Conservation (phyloP, 2,329 filamentous ascomycete species). For the Claviceps maximensis region DNA sequence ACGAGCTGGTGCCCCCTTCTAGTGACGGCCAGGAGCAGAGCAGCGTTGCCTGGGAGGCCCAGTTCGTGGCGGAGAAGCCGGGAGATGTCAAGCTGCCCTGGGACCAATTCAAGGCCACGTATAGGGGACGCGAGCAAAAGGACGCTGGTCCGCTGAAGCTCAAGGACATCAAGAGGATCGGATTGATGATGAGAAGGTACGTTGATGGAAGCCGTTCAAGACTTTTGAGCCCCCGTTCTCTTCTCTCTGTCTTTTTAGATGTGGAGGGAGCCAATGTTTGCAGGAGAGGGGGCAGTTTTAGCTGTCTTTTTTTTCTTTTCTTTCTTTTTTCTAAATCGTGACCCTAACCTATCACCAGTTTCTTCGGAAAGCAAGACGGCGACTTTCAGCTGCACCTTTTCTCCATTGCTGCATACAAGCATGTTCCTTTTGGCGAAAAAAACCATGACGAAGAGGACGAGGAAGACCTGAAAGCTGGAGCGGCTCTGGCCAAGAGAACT, state of each 20-base stretch:
- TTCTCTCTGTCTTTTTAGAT: too few relatives aligned
- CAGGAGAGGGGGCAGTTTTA: too few relatives aligned
- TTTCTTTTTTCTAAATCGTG: too few relatives aligned
- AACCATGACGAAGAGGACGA: constrained; percentile 9
- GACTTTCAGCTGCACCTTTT: constrained; percentile 34
- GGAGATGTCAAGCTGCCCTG: constrained; percentile 45
- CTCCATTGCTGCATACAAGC: constrained; percentile 16
- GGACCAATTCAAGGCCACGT: constrained; percentile 55
- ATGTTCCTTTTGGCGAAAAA: constrained; percentile 1
- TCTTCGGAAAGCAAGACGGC: constrained; percentile 62
- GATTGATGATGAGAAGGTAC: constrained; percentile 72
- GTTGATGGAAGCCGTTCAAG: constrained; percentile 7
- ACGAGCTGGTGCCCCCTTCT: constrained; percentile 43
- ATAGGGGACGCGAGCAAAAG: constrained; percentile 51
- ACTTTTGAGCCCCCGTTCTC: too few relatives aligned
- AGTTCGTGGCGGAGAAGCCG: constrained; percentile 35
- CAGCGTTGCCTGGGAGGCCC: constrained; percentile 60
- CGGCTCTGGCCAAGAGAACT: not conserved
- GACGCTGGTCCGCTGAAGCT: constrained; percentile 48
- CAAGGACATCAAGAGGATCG: constrained; percentile 49
- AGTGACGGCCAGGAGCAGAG: constrained; percentile 58
- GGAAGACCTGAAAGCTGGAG: constrained; percentile 6
- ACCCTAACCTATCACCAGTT: constrained; percentile 31
- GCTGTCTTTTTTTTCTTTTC: too few relatives aligned
- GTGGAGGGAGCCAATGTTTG: too few relatives aligned